Percentiles rank a stretch among this genome's conserved stretches.
Evolutionary conservation across 2,329 filamentous ascomycete genomes (phyloP).

Genomic region (Hypoxylon sp.): DNA sequence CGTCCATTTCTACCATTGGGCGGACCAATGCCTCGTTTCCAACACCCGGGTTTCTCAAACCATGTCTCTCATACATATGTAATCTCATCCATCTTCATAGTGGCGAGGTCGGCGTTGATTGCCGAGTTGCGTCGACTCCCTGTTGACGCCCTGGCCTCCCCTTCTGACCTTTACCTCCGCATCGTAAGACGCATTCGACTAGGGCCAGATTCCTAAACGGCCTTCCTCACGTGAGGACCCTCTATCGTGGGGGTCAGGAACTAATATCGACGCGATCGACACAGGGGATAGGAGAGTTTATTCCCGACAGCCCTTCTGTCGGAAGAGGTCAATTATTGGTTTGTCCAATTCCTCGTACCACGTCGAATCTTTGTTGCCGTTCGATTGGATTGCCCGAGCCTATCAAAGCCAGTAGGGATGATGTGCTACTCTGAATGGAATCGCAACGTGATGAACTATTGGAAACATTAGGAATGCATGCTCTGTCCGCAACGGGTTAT

Average conservation of each 20-base stretch:
- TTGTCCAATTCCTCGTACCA: slow-evolving; percentile 16
- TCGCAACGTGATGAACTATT: not conserved
- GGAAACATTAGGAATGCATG: not conserved
- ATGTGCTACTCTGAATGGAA: not conserved
- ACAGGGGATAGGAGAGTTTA: slow-evolving; percentile 35
- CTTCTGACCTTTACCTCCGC: slow-evolving; percentile 7
- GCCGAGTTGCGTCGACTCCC: slow-evolving; percentile 4
- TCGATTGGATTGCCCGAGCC: slow-evolving; percentile 8
- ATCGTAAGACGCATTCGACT: slow-evolving; percentile 25
- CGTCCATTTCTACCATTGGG: slow-evolving; percentile 14
- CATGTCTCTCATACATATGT: slow-evolving; percentile 16
- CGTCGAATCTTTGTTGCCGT: slow-evolving; percentile 12
- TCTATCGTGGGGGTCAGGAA: slow-evolving; percentile 37
- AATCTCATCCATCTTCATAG: slow-evolving; percentile 4
- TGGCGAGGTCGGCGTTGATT: slow-evolving; percentile 7
- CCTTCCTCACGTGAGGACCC: slow-evolving; percentile 37
- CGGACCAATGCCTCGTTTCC: slow-evolving; percentile 15
- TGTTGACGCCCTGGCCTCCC: slow-evolving; percentile 1
- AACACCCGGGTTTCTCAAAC: slow-evolving; percentile 20
- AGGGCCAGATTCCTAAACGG: slow-evolving; percentile 20
- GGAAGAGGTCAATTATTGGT: slow-evolving; percentile 31
- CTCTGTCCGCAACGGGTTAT: not conserved
- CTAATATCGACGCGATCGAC: slow-evolving; percentile 39
- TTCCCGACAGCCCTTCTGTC: slow-evolving; percentile 33
- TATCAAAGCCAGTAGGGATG: not conserved